A percentile compares a stretch with the other conserved stretches of the same genome.
Conservation (phyloP, 1,284 basidiomycete genomes). For the Heterobasidion occidentale region DNA sequence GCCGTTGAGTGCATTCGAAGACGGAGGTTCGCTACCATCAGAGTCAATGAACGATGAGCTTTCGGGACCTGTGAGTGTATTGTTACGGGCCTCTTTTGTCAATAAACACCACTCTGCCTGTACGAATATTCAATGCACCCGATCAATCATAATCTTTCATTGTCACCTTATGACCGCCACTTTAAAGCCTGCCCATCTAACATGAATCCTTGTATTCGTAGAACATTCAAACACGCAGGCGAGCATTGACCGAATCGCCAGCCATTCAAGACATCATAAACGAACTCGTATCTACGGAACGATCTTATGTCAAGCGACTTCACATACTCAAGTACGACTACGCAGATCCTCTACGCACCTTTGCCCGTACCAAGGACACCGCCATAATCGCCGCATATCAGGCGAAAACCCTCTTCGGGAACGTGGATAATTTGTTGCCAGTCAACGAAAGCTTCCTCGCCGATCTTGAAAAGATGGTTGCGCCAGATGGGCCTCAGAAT, state of each 20-base stretch:
- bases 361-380: conserved; percentile 78
- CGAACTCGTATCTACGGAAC: conserved; percentile 74
- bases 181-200: neutral
- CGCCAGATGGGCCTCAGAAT: conserved; percentile 44
- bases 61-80: conserved; percentile 33
- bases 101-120: neutral
- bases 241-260: conserved; percentile 51
- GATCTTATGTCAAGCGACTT: conserved; percentile 70
- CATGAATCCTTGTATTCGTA: conserved; percentile 14
- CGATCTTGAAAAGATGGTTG: conserved; percentile 77
- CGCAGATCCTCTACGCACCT: conserved; percentile 83
- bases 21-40: conserved; percentile 33
- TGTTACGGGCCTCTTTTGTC: neutral
- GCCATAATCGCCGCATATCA: conserved; percentile 86
- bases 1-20: conserved; percentile 37
- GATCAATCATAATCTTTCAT: neutral
- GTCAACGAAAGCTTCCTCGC: conserved; percentile 82
- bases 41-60: conserved; percentile 24
- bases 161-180: neutral
- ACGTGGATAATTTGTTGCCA: conserved; percentile 83
- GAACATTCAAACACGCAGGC: conserved; percentile 42
- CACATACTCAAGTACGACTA: conserved; percentile 74
- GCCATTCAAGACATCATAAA: conserved; percentile 63
- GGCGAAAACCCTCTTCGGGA: conserved; percentile 89
- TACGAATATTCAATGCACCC: neutral